Base-by-base conservation (phyloP, 1,284 basidiomycete species). In the Papiliotrema fonsecae region DNA sequence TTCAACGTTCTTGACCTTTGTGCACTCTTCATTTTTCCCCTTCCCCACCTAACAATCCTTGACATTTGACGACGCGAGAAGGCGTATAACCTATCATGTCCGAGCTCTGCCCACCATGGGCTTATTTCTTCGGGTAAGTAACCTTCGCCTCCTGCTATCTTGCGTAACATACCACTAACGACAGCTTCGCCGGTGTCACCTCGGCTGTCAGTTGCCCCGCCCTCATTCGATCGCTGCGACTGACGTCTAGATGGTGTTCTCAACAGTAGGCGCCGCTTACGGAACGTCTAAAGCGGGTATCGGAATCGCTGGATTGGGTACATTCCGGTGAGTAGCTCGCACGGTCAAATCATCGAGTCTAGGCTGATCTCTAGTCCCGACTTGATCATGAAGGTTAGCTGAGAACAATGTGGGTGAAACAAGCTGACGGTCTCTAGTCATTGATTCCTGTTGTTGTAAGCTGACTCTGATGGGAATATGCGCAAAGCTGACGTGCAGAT, bases 221-320 rank as follows among this genome's bases (percentile, higher is more conserved):
- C n/a, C n/a, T n/a, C n/a, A n/a, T n/a, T n/a, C n/a, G n/a, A n/a
- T n/a, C n/a, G n/a, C n/a, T n/a, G n/a, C n/a, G n/a, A 26, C 37
- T 35, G 36, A 30, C 31, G 39, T n/a, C 24, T 51, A 74, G 72
- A 74, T 74, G 68, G 58, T 67, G 16, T 58, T 74, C 40, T 70
- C 69, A 67, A 79, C 93, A 58, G 78, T 96, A 39, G 94, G 96
- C 57, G 94, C 94, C 55, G 93, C 94, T 18, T 93, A 90, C 74
- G 96, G 96, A 37, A 99, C 96, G 0, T 84, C 93, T 42, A 99
- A 99, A 76, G 82, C 94, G 41, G 96, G 96, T 41, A 97, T 99
- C 64, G 96, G 94, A 47, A 98, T 98, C 70, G 86, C 94, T 52
- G 96, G 94, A 43, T 77, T 98, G 58, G 94, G 93, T 59, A 85